These are phyloP conservation scores for Pseudopediastrum boryanum DNA, from an alignment of 139 green algal species.

Conservation along the genomic window DNA sequence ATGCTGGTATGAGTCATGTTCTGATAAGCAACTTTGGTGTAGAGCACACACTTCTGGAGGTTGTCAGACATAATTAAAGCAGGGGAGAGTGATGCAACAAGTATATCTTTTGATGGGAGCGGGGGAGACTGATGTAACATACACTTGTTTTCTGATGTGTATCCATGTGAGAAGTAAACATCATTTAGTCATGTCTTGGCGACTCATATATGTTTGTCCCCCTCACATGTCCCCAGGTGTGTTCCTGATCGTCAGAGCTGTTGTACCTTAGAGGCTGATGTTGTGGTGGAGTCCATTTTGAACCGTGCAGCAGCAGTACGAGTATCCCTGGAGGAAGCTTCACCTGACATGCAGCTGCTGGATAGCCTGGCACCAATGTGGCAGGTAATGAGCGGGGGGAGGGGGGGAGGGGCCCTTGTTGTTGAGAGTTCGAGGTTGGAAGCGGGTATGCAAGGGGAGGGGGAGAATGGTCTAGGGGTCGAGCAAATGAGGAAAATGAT, in stretches of 20 bases:
- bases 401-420: too few species aligned
- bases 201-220: not conserved
- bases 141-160: too few species aligned
- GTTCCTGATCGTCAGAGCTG: constrained; percentile 64
- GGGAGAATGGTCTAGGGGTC: too few species aligned
- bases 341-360: constrained; percentile 69
- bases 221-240: not conserved
- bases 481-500: too few species aligned
- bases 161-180: too few species aligned
- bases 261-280: constrained; percentile 87
- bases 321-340: constrained; percentile 63
- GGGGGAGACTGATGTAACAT: too few species aligned
- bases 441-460: too few species aligned
- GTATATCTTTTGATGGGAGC: too few species aligned
- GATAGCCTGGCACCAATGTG: constrained; percentile 89
- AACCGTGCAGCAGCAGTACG: constrained; percentile 76
- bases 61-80: not conserved
- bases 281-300: constrained; percentile 75
- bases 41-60: not conserved
- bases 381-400: constrained; percentile 77
- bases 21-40: too few species aligned
- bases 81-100: not conserved
- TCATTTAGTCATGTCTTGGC: not conserved
- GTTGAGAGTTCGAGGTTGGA: too few species aligned
- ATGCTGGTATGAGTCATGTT: too few species aligned